Conservation (phyloP, 345 rosid genomes). For the Eucalyptus virginea region DNA sequence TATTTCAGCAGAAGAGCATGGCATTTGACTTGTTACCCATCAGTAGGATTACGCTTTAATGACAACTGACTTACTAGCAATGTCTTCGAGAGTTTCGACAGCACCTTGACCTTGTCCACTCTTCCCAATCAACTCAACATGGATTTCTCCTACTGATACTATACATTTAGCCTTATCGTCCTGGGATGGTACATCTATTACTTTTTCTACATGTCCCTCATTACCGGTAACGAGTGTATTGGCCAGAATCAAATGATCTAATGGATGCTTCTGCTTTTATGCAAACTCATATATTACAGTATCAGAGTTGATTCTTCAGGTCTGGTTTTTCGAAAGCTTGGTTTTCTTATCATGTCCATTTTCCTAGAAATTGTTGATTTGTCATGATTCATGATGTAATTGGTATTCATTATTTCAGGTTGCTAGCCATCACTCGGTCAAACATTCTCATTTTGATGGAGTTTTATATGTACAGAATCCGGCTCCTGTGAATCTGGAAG, state of each 20-base stretch:
- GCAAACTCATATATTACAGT: not conserved
- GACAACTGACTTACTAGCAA: not conserved
- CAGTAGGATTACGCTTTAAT: not conserved
- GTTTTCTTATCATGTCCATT: not conserved
- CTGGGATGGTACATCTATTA: not conserved
- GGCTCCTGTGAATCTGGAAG: not conserved
- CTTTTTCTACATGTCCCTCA: not conserved
- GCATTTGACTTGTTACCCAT: not conserved
- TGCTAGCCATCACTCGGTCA: not conserved
- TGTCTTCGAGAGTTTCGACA: not conserved
- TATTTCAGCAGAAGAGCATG: not conserved
- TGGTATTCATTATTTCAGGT: not conserved
- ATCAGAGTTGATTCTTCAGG: not conserved
- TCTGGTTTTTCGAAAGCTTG: not conserved
- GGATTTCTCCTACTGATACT: not conserved
- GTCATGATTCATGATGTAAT: not conserved
- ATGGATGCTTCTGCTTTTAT: not conserved
- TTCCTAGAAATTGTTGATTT: not conserved
- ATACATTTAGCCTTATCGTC: not conserved
- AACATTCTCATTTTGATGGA: not conserved
- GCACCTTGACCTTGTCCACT: not conserved
- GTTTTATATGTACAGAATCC: not conserved
- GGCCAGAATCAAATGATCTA: not conserved
- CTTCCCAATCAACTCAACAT: not conserved
- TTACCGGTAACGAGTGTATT: not conserved